phyloP scores from a whole-genome alignment of 208 protist species.

The Leishmania tarentolae region DNA sequence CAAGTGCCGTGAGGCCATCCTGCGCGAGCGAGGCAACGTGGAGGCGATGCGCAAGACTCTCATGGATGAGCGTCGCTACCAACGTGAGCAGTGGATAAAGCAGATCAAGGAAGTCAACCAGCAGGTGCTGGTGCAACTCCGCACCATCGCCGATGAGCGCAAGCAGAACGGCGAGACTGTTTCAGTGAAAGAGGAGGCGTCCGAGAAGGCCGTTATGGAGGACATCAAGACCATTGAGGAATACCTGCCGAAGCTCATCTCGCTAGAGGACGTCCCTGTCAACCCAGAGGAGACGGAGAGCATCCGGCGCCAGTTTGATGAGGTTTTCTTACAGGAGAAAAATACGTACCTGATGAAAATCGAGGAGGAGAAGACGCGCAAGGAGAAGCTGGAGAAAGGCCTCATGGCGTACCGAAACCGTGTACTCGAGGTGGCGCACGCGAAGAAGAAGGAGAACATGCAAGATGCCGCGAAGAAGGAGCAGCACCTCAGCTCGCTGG shows the following conservation, averaged over 20 bases:
- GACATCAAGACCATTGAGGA: slow-evolving; percentile 90
- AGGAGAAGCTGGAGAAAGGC: slow-evolving; percentile 89
- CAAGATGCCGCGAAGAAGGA: slow-evolving; percentile 86
- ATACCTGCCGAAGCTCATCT: slow-evolving; percentile 89
- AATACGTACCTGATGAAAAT: slow-evolving; percentile 74
- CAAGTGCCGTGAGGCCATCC: slow-evolving; percentile 82
- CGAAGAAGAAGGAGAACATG: slow-evolving; percentile 84
- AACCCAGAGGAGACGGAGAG: slow-evolving; percentile 86
- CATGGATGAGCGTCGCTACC: slow-evolving; percentile 65
- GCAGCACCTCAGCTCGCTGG: slow-evolving; percentile 76
- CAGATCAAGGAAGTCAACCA: slow-evolving; percentile 91
- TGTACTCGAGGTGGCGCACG: slow-evolving; percentile 74
- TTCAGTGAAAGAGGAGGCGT: slow-evolving; percentile 69
- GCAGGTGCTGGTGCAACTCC: slow-evolving; percentile 81
- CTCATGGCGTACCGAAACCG: slow-evolving; percentile 83
- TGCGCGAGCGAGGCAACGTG: slow-evolving; percentile 72
- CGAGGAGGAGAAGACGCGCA: slow-evolving; percentile 84
- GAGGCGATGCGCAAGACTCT: slow-evolving; percentile 77
- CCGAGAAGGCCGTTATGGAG: slow-evolving; percentile 70
- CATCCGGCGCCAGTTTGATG: slow-evolving; percentile 88
- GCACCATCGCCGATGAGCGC: slow-evolving; percentile 68
- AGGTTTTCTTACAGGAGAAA: slow-evolving; percentile 87
- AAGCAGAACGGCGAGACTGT: slow-evolving; percentile 70
- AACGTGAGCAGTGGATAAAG: slow-evolving; percentile 90
- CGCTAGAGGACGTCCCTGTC: slow-evolving; percentile 82